Evolutionary conservation across 202 grass and related monocot genomes (phyloP).

Genomic region (Setaria italica): DNA sequence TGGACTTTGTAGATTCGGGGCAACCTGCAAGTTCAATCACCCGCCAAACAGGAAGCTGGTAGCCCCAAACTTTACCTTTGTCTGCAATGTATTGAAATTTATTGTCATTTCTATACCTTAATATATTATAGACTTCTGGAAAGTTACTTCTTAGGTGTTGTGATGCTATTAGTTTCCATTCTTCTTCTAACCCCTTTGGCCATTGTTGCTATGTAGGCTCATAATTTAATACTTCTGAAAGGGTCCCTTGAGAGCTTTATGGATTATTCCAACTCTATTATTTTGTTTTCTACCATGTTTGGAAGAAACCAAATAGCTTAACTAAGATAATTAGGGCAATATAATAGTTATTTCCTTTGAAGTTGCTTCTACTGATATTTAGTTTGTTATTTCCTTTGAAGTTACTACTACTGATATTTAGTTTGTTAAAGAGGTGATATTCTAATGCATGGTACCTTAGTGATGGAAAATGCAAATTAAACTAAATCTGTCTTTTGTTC

Average conservation of each 20-base stretch:
- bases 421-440: neutral
- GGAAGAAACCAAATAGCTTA: slow-evolving; percentile 6
- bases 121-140: neutral
- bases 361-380: neutral
- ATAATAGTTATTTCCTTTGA: neutral
- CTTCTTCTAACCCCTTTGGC: neutral
- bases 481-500: slow-evolving; percentile 1
- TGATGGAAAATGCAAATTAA: slow-evolving; percentile 7
- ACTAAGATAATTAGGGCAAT: neutral
- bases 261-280: neutral
- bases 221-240: neutral
- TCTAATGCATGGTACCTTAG: neutral
- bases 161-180: neutral
- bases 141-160: neutral
- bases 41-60: slow-evolving; percentile 78
- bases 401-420: neutral
- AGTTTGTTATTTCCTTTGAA: neutral
- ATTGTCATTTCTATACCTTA: slow-evolving; percentile 6
- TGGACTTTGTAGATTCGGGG: slow-evolving; percentile 79
- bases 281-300: slow-evolving; percentile 15
- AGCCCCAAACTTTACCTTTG: slow-evolving; percentile 20
- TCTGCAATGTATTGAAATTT: slow-evolving; percentile 27
- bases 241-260: neutral
- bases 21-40: slow-evolving; percentile 95
- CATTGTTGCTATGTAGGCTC: slow-evolving; percentile 11